These are phyloP conservation scores for Amphirosellinia nigrospora DNA, from an alignment of 495 filamentous ascomycete genomes.

Conservation along the genomic window DNA sequence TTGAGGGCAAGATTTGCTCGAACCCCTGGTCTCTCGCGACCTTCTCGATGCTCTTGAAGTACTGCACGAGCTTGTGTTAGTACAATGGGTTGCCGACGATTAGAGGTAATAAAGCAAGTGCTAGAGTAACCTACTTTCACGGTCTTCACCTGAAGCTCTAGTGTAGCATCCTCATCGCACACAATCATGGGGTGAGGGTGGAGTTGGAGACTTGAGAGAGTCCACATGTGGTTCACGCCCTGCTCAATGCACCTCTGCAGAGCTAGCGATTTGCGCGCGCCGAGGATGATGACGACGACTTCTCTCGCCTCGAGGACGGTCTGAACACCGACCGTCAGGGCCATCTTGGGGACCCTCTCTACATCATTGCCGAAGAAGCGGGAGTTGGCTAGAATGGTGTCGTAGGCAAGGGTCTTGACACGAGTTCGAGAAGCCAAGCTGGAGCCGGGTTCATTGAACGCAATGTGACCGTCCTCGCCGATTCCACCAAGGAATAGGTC, in stretches of 20 bases:
- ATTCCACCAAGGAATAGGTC: constrained; percentile 87
- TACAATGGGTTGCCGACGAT: background rate
- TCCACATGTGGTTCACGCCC: constrained; percentile 90
- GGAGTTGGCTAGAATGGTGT: constrained; percentile 84
- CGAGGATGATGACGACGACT: constrained; percentile 81
- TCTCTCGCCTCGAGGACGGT: constrained; percentile 83
- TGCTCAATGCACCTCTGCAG: constrained; percentile 81
- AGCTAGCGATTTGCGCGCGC: constrained; percentile 81
- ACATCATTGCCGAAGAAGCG: constrained; percentile 82
- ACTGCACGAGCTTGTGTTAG: constrained; percentile 45
- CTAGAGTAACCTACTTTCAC: constrained; percentile 64
- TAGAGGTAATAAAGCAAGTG: background rate
- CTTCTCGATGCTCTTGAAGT: constrained; percentile 72
- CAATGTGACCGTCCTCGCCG: constrained; percentile 85
- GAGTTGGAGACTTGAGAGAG: constrained; percentile 77
- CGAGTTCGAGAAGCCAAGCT: constrained; percentile 78
- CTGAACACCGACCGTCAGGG: constrained; percentile 85
- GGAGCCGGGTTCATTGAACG: constrained; percentile 89
- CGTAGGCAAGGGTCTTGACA: constrained; percentile 86
- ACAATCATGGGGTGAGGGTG: constrained; percentile 82
- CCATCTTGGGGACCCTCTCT: constrained; percentile 77
- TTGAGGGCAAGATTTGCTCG: constrained; percentile 62
- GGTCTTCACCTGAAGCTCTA: constrained; percentile 85
- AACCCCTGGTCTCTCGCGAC: constrained; percentile 63
- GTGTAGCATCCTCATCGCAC: constrained; percentile 83